Evolutionary conservation across 768 basidiomycete species (phyloP).

Genomic region (Tricholoma matsutake): DNA sequence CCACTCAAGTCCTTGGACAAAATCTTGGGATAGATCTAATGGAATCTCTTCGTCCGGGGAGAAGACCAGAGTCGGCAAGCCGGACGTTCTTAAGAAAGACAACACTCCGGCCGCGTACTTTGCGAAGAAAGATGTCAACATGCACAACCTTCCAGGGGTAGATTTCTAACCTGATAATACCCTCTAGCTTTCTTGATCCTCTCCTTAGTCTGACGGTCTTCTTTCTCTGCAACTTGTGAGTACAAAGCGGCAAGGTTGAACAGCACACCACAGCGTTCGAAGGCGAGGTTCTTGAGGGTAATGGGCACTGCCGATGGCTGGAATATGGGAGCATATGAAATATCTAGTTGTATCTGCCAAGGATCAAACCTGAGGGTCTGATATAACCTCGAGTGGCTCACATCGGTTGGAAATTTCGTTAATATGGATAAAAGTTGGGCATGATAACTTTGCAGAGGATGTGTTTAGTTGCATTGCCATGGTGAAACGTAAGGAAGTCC

Average conservation of each 20-base stretch:
- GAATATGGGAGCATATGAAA: slow-evolving; percentile 76
- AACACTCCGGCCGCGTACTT: slow-evolving; percentile 72
- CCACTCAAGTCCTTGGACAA: slow-evolving; percentile 61
- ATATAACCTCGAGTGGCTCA: slow-evolving; percentile 23
- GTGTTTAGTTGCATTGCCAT: slow-evolving; percentile 7
- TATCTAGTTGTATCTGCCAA: slow-evolving; percentile 62
- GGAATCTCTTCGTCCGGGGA: slow-evolving; percentile 53
- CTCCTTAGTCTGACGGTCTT: slow-evolving; percentile 69
- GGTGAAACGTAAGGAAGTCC: not conserved
- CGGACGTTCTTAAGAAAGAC: slow-evolving; percentile 54
- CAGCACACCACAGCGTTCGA: slow-evolving; percentile 74
- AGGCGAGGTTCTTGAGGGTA: slow-evolving; percentile 69
- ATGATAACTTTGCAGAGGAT: slow-evolving; percentile 64
- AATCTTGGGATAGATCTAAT: slow-evolving; percentile 61
- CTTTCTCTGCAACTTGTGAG: slow-evolving; percentile 69
- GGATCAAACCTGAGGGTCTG: not conserved
- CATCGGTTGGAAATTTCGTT: slow-evolving; percentile 83
- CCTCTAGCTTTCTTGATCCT: slow-evolving; percentile 79
- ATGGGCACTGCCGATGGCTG: slow-evolving; percentile 53
- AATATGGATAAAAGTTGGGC: slow-evolving; percentile 83
- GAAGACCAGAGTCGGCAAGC: slow-evolving; percentile 48
- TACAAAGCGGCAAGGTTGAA: slow-evolving; percentile 90
- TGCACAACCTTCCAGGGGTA: not conserved
- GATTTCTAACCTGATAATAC: slow-evolving; percentile 58
- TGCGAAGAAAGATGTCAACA: not conserved